These are phyloP conservation scores for Moelleriella libera DNA, from an alignment of 2,329 filamentous ascomycete species.

Conservation along the genomic window DNA sequence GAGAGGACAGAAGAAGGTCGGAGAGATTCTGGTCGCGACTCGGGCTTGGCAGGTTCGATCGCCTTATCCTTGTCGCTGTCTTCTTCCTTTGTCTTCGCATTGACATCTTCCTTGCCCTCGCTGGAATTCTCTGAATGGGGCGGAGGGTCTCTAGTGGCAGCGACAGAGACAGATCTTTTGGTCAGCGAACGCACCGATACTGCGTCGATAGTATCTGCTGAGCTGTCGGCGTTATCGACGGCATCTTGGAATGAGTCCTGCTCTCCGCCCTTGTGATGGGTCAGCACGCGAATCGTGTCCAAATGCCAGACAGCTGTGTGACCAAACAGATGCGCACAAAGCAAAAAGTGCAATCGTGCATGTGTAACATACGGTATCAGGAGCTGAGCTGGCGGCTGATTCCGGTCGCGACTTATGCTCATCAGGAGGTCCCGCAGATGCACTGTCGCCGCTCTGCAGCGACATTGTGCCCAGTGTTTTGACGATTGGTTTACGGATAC, in stretches of 20 bases:
- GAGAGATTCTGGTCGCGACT: constrained; percentile 8
- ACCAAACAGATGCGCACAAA: neutral
- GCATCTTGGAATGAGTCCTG: constrained; percentile 63
- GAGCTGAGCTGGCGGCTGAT: constrained; percentile 16
- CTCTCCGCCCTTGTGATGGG: constrained; percentile 14
- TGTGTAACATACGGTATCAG: constrained; percentile 12
- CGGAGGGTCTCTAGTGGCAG: constrained; percentile 16
- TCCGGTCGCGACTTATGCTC: constrained; percentile 12
- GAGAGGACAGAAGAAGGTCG: constrained; percentile 24
- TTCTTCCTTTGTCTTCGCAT: constrained; percentile 2
- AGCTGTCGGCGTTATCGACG: constrained; percentile 33
- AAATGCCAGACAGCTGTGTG: neutral
- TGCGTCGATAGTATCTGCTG: constrained; percentile 53
- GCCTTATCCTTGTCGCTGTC: constrained; percentile 5
- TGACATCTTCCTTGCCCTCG: too few species aligned
- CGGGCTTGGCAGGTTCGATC: constrained; percentile 7
- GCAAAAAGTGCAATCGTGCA: neutral
- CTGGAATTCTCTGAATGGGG: neutral
- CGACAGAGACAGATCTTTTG: constrained; percentile 23
- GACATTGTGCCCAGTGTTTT: constrained; percentile 15
- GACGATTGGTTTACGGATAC: neutral
- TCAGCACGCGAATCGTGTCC: constrained; percentile 3
- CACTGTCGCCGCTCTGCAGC: constrained; percentile 16
- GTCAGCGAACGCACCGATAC: constrained; percentile 51
- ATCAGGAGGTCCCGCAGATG: constrained; percentile 10